These are phyloP conservation scores for Bidens hawaiensis DNA, from an alignment of 140 eudicot genomes.

Conservation along the genomic window DNA sequence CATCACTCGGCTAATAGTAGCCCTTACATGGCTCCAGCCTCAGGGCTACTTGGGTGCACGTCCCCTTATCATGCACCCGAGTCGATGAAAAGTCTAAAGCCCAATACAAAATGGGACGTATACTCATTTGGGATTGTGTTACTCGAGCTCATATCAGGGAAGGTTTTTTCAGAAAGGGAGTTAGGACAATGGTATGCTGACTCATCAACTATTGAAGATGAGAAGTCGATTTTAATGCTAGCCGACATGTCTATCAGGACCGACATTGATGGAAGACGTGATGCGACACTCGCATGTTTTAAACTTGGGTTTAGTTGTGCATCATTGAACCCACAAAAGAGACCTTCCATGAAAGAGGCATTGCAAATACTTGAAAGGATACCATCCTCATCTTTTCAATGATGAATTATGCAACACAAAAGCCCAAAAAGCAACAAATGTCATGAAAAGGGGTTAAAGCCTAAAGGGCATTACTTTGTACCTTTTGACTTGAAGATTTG, in stretches of 20 bases:
- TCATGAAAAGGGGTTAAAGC: constrained; percentile 29
- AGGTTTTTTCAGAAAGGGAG: constrained; percentile 72
- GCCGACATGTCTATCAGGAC: constrained; percentile 61
- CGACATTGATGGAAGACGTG: constrained; percentile 55
- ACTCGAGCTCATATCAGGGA: constrained; percentile 79
- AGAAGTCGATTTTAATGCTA: constrained; percentile 45
- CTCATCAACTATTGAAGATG: constrained; percentile 34
- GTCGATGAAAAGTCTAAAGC: constrained; percentile 63
- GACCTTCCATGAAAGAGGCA: constrained; percentile 85
- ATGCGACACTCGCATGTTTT: constrained; percentile 48
- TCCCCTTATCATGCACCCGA: constrained; percentile 90
- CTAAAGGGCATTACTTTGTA: constrained; percentile 38
- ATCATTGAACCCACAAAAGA: constrained; percentile 68
- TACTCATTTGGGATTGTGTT: constrained; percentile 78
- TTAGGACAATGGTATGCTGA: constrained; percentile 59
- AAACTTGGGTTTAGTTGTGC: constrained; percentile 77
- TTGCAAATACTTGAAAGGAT: constrained; percentile 58
- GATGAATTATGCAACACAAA: constrained; percentile 29
- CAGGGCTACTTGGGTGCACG: constrained; percentile 56
- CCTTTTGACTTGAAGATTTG: constrained; percentile 55
- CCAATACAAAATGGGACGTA: constrained; percentile 77
- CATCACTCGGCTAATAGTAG: constrained; percentile 38
- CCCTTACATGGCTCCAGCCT: constrained; percentile 40
- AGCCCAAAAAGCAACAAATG: constrained; percentile 35
- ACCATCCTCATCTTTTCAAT: constrained; percentile 32